phyloP scores from a whole-genome alignment of 192 early-diverging fungal genomes.

The Physocladia obscura region DNA sequence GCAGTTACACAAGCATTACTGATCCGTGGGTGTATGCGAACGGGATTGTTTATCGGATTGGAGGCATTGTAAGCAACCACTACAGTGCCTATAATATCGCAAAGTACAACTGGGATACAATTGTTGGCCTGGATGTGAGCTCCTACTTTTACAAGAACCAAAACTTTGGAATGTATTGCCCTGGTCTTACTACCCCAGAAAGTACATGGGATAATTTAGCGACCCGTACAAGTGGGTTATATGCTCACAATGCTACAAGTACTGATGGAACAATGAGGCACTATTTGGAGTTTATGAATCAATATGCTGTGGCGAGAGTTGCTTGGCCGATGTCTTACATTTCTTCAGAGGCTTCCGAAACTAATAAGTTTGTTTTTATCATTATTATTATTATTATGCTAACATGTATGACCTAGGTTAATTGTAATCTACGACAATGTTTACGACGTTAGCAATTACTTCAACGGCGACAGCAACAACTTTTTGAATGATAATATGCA shows the following conservation, averaged over 20 bases:
- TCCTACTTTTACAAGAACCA: conserved; percentile 42
- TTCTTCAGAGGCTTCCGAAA: conserved; percentile 1
- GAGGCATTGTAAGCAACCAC: conserved; percentile 38
- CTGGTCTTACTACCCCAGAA: conserved; percentile 30
- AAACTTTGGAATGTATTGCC: conserved; percentile 43
- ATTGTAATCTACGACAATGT: conserved; percentile 57
- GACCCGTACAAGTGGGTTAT: conserved; percentile 10
- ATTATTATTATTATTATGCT: conserved; percentile 10
- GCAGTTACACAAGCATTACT: conserved; percentile 20
- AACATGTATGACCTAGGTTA: conserved; percentile 28
- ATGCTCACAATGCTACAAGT: conserved; percentile 32
- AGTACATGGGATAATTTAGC: conserved; percentile 46
- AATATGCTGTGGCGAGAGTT: conserved; percentile 49
- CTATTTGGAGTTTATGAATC: conserved; percentile 53
- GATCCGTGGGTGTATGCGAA: conserved; percentile 50
- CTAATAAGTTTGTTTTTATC: conserved; percentile 18
- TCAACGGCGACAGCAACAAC: conserved; percentile 16
- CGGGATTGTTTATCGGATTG: conserved; percentile 47
- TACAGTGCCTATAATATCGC: conserved; percentile 27
- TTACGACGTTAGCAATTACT: conserved; percentile 55
- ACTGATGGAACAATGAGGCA: conserved; percentile 30
- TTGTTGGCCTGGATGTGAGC: conserved; percentile 47
- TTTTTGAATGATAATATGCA: conserved; percentile 33
- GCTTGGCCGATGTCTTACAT: conserved; percentile 42
- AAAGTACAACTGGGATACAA: conserved; percentile 33